Evolutionary conservation across 1,139 yeast species (phyloP).

Genomic region (Zygoascus meyerae): DNA sequence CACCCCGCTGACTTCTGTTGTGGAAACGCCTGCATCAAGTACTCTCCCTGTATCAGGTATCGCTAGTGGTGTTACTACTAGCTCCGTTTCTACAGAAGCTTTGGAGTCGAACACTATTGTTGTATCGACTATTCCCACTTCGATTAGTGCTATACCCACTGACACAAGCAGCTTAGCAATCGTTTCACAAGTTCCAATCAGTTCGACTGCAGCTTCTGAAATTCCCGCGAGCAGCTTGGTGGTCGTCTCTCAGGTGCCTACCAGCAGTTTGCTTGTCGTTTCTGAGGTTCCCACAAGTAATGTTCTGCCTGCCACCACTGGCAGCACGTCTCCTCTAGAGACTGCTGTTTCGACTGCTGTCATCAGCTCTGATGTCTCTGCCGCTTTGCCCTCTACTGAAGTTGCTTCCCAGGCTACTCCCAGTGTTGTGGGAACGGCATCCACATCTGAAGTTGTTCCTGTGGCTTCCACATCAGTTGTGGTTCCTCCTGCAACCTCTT

Average conservation of each 20-base stretch:
- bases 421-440: neutral
- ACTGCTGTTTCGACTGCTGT: neutral
- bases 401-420: neutral
- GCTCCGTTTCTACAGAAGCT: slow-evolving; percentile 7
- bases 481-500: slow-evolving; percentile 10
- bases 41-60: neutral
- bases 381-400: neutral
- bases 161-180: neutral
- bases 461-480: slow-evolving; percentile 7
- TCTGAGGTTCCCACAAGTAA: slow-evolving; percentile 9
- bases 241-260: slow-evolving; percentile 3
- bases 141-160: neutral
- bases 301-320: neutral
- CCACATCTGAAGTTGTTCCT: neutral
- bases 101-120: slow-evolving; percentile 6
- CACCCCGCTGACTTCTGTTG: neutral
- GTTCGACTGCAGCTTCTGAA: slow-evolving; percentile 3
- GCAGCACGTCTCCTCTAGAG: neutral
- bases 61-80: slow-evolving; percentile 5
- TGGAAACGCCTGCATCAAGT: neutral
- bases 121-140: slow-evolving; percentile 5
- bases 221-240: slow-evolving; percentile 3
- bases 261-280: slow-evolving; percentile 2
- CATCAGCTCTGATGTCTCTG: neutral
- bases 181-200: slow-evolving; percentile 9